A percentile compares a stretch with the other conserved stretches of the same genome.
Evolutionary conservation across 2,329 filamentous ascomycete genomes (phyloP).

Genomic region (Phialophora expanda): DNA sequence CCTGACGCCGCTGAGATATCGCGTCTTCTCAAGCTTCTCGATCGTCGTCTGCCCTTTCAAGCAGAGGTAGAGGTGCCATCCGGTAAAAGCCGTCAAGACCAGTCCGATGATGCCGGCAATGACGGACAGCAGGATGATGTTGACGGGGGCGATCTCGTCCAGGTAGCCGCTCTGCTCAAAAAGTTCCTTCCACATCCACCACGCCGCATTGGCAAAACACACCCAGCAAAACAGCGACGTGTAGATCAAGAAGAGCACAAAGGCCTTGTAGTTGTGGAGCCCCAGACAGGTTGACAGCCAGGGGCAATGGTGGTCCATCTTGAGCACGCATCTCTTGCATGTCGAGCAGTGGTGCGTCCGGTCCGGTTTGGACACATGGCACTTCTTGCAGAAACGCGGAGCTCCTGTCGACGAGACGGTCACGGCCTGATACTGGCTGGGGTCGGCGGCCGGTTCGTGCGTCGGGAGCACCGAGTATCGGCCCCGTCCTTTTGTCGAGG

Average conservation of each 20-base stretch:
- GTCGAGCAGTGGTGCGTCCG: slow-evolving; percentile 96
- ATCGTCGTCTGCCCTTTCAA: slow-evolving; percentile 86
- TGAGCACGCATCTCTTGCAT: slow-evolving; percentile 90
- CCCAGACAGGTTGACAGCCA: slow-evolving; percentile 97
- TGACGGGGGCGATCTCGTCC: slow-evolving; percentile 81
- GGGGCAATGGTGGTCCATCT: slow-evolving; percentile 99
- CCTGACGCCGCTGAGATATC: slow-evolving; percentile 82
- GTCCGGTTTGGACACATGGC: slow-evolving; percentile 90
- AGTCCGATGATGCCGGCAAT: slow-evolving; percentile 89
- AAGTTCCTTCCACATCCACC: slow-evolving; percentile 87
- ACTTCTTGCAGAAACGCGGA: slow-evolving; percentile 94
- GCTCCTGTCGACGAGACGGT: slow-evolving; percentile 93
- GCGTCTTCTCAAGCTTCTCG: slow-evolving; percentile 92
- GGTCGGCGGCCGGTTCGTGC: slow-evolving; percentile 57
- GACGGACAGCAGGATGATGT: slow-evolving; percentile 86
- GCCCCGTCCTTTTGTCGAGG: slow-evolving; percentile 42
- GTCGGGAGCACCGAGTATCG: slow-evolving; percentile 80
- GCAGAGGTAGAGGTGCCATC: slow-evolving; percentile 87
- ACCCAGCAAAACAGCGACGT: slow-evolving; percentile 84
- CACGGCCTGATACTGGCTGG: slow-evolving; percentile 69
- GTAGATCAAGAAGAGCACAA: slow-evolving; percentile 89
- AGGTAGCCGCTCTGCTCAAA: slow-evolving; percentile 71
- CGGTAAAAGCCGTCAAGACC: slow-evolving; percentile 85
- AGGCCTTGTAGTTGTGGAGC: slow-evolving; percentile 92
- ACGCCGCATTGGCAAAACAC: slow-evolving; percentile 74